Base-by-base conservation (phyloP, 768 basidiomycete species). In the Tylopilus rubrobrunneus region DNA sequence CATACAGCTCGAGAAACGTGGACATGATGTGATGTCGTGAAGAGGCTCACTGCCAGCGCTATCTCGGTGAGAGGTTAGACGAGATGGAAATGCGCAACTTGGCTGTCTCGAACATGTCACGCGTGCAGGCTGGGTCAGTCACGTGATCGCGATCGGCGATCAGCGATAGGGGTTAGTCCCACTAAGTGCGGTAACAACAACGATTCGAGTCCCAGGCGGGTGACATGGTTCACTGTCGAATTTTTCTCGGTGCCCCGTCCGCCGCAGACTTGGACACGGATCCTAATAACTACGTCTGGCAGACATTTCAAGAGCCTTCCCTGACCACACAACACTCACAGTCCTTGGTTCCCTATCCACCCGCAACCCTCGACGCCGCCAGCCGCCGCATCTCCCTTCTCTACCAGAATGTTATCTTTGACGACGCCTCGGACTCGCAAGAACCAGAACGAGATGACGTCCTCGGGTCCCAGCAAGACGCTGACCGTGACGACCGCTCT, bases 321-420 rank as follows among this genome's bases (percentile, higher is more conserved):
- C 15, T 4, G 36, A 37, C 17, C 39, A 19, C 9, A 9, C 45
- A 31, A 10, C 19, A 19, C 11, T 44, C 41, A 25, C 48, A 31
- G 21, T 37, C 52, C 29, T n/a, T 28, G 23, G 15, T 28, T 14
- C 48, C 17, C 0, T 71, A 82, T n/a, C 81, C 78, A 5, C 72
- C 76, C 11, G 78, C 78, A 19, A 84, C 83, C 0, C 64, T 88
- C 40, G 84, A 86, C 58, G 84, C 79, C 5, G 87, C 85, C 8
- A 86, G 79, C 63, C 74, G 75, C n/a, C 75, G 85, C 37, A 83
- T 92, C 42, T 90, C 89, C 1, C 52, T 79, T 48, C 67, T 89
- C 23, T 91, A 91, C 61, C 74, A 83, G 62, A 87, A 87, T 51
- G 75, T 84, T 28, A 86, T 88, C n/a, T 89, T 89, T 56, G 71